Base-by-base conservation (phyloP, 306 rosid species). In the Trifolium repens region DNA sequence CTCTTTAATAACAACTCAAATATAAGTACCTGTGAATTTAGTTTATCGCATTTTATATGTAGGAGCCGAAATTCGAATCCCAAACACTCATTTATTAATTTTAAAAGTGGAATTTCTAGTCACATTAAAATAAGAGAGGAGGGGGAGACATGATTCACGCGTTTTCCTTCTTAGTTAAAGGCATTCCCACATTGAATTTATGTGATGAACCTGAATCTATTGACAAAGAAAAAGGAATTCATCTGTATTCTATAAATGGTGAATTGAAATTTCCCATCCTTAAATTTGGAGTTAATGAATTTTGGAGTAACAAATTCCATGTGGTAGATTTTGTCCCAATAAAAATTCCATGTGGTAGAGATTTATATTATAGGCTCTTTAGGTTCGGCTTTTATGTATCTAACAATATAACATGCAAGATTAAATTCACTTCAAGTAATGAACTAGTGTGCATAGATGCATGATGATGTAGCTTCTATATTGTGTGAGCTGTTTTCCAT, bases 271-370 rank as follows among this genome's bases (percentile, higher is more conserved):
- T 30, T 72, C 52, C 69, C 14, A 73, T 10, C 70, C 67, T 47
- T 66, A 19, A 83, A 71, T 63, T 47, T 47, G 37, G 44, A 59
- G 24, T 46, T 13, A 76, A 76, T 71, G 76, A 67, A 61, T 53
- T 79, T 67, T 79, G 79, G 79, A 34, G 76, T 39, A 76, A 71
- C 79, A 71, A 67, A 67, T 16, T 42, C 69, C 87, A 79, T 67
- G 84, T 76, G 84, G 72, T 55, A 17, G 70, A 27, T 53, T 53
- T 53, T 53, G 27, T 17, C 59, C 24, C 3, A 52, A 16, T 52
- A 52, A 17, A 46, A 46, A 83, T 14, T 32, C 76, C 77, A 76
- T 62, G 80, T 72, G 84, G 72, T 65, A 22, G 72, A 30, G 68
- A 75, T 76, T 40, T 14, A 12, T 39, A 43, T 12, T 59, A 71